Percentiles rank a stretch among this genome's conserved stretches.
Conservation (phyloP, 2,329 filamentous ascomycete species). For the Kalaharituber pfeilii region DNA sequence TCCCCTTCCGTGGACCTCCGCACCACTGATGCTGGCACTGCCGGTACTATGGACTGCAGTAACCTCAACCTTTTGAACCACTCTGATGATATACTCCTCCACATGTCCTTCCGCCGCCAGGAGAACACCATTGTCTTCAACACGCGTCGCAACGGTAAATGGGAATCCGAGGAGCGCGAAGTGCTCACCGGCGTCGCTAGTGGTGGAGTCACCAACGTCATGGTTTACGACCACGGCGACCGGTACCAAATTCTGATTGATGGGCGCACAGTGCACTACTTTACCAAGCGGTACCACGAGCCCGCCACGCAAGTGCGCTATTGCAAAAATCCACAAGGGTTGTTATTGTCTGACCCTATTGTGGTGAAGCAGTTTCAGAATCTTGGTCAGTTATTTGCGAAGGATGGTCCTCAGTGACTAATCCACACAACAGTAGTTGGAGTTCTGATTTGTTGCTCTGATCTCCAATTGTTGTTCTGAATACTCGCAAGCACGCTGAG, state of each 20-base stretch:
- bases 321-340: no score
- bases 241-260: not conserved
- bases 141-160: not conserved
- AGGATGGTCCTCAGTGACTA: no score
- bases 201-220: not conserved
- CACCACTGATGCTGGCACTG: not conserved
- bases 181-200: not conserved
- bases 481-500: no score
- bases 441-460: no score
- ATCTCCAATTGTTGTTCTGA: no score
- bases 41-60: not conserved
- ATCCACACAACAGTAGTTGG: no score
- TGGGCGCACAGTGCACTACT: not conserved
- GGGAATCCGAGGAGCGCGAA: not conserved
- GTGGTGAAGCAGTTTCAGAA: no score
- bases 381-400: no score
- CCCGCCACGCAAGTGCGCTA: no score
- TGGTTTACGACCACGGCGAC: not conserved
- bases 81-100: not conserved
- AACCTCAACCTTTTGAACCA: not conserved
- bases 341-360: no score
- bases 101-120: not conserved
- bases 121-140: constrained; percentile 3
- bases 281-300: not conserved
- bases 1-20: not conserved